Base-by-base conservation (phyloP, 352 stramenopile species). In the Pythium sp. region DNA sequence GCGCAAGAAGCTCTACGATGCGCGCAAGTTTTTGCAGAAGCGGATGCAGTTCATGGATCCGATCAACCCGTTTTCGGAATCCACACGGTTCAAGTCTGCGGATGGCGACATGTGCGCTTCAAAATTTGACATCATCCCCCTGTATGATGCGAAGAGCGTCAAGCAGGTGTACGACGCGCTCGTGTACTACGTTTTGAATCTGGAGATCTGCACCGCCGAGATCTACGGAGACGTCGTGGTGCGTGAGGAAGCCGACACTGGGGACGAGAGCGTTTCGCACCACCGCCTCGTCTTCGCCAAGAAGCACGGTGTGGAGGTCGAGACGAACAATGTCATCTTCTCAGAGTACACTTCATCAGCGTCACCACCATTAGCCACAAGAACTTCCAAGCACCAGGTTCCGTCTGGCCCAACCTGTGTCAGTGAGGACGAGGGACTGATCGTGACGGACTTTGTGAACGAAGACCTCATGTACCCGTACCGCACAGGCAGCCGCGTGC, bases 101-200 rank as follows among this genome's bases (percentile, higher is more conserved):
- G 20, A 51, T 5, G 60, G 60, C 41, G 60, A 65, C 15, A 58
- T 15, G 7, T 55, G 12, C 28, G 41, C 43, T 1, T 12, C 12
- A 2, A 36, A 41, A 18, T 26, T 65, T 14, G 47, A 58, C 28
- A 14, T 55, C 18, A 12, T 41, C 5, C 47, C 41, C 5, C 30
- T 65, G 20, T 14, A 20, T 1, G 22, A 49, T 18, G 60, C 47
- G n/a, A 65, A 30, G 15, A 65, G 47, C 43, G 60, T 58, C 60
- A 58, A 46, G 43, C 60, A 65, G 28, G 60, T 58, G 12, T 65
- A 54, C 28, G n/a, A 65, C 47, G 26, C 30, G 26, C 60, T 65
- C 18, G 18, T 22, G 18, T 58, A 30, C 43, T 65, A 46, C 59
- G 54, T 54, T 26, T 7, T 54, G 6, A 57, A 65, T 14, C 14